These are phyloP conservation scores for Aspergillus sp. DNA, from an alignment of 2,329 filamentous ascomycete species.

Conservation along the genomic window DNA sequence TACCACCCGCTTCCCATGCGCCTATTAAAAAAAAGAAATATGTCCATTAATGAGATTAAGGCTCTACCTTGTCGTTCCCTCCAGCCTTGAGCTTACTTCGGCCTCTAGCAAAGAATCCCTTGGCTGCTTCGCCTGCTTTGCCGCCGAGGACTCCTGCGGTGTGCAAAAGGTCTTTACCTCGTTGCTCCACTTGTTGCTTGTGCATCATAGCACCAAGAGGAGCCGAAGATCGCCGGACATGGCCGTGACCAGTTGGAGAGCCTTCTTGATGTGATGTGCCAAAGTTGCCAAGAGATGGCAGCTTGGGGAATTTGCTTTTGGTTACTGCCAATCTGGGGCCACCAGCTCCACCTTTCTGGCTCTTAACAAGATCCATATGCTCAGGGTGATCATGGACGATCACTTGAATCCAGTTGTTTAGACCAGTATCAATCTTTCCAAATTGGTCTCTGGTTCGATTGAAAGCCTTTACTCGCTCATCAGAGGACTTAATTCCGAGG, in stretches of 20 bases:
- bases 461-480: constrained; percentile 69
- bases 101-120: constrained; percentile 85
- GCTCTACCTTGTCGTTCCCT: constrained; percentile 76
- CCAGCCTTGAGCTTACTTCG: constrained; percentile 74
- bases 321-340: constrained; percentile 26
- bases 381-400: constrained; percentile 50
- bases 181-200: constrained; percentile 65
- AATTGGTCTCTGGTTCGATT: constrained; percentile 68
- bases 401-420: constrained; percentile 56
- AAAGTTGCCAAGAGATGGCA: constrained; percentile 27
- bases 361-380: constrained; percentile 42
- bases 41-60: constrained; percentile 48
- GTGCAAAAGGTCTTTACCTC: constrained; percentile 84
- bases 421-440: constrained; percentile 66
- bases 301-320: constrained; percentile 39
- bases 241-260: constrained; percentile 27
- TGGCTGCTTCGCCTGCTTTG: constrained; percentile 73
- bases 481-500: constrained; percentile 58
- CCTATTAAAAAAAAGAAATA: constrained; percentile 4
- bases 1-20: too few relatives aligned
- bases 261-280: constrained; percentile 24
- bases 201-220: constrained; percentile 41
- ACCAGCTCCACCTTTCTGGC: constrained; percentile 25
- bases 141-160: constrained; percentile 68
- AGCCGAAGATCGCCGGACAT: constrained; percentile 31